Base-by-base conservation (phyloP, 345 rosid genomes). In the Anacardium occidentale region DNA sequence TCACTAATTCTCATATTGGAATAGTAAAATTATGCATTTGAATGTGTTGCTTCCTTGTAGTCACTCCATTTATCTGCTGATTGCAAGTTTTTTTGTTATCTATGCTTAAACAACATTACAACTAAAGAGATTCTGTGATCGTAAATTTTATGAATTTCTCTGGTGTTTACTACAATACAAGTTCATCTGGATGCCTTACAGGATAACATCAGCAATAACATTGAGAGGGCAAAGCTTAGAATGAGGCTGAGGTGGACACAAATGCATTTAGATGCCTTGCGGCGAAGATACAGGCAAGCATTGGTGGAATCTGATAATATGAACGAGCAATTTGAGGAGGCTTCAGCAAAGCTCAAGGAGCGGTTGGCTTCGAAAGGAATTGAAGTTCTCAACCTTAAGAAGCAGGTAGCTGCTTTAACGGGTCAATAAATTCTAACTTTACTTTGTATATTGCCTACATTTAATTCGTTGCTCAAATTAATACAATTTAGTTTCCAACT, bases 181-280 rank as follows among this genome's bases (percentile, higher is more conserved):
- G 34, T 61, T 15, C 24, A 5, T 62, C 22, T 1, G 21, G 0
- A 18, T 32, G 26, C 59, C n/a, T 24, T 25, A 42, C 80, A 91
- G 97, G 89, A 84, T 21, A 76, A 76, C 68, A 73, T 74, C 26
- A 79, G 54, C 29, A 75, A 68, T 26, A 71, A 74, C 63, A 94
- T 78, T 75, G 90, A 84, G 65, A 90, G 55, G 73, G 90, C 96
- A 66, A 94, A 89, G 80, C 85, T 85, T 17, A 78, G 83, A 75
- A 91, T 91, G 94, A 85, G 88, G 77, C 88, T 90, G n/a, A 84
- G 81, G 14, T 90, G 97, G 77, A 85, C 91, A 6, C 94, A 91
- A 78, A 91, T 94, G 6, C 88, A 82, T 72, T 75, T 84, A 68
- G 94, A 90, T 44, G 93, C 93, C 17, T 61, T 83, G 26, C 78